phyloP scores from a whole-genome alignment of 1,139 yeast genomes.

The Diutina ranongensis region DNA sequence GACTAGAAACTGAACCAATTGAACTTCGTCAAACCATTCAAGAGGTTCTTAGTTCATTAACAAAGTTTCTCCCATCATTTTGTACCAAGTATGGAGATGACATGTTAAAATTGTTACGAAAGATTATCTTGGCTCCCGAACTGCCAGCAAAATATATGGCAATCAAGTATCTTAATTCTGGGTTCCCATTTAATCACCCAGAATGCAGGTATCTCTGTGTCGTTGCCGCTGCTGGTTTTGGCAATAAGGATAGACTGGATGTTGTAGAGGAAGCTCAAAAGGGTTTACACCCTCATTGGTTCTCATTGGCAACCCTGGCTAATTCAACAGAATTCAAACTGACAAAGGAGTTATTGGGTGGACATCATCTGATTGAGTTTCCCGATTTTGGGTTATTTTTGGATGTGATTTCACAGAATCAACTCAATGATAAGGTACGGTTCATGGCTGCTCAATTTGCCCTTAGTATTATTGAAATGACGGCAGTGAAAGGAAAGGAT shows the following conservation, averaged over 20 bases:
- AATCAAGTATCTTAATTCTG: slow-evolving; percentile 51
- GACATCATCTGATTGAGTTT: slow-evolving; percentile 17
- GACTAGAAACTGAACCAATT: slow-evolving; percentile 53
- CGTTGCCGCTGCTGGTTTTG: slow-evolving; percentile 45
- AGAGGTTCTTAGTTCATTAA: slow-evolving; percentile 54
- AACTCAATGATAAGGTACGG: background rate
- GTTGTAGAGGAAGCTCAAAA: slow-evolving; percentile 69
- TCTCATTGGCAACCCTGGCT: slow-evolving; percentile 33
- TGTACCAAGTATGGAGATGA: slow-evolving; percentile 26
- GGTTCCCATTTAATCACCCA: slow-evolving; percentile 59
- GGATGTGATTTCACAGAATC: background rate
- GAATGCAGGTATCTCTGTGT: slow-evolving; percentile 61
- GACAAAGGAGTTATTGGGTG: slow-evolving; percentile 28
- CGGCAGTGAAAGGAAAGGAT: slow-evolving; percentile 36
- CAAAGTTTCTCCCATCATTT: slow-evolving; percentile 35
- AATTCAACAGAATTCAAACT: slow-evolving; percentile 27
- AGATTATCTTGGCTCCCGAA: background rate
- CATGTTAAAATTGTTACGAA: slow-evolving; percentile 29
- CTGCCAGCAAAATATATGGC: slow-evolving; percentile 42
- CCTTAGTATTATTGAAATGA: slow-evolving; percentile 50
- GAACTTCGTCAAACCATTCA: slow-evolving; percentile 63
- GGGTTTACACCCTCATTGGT: slow-evolving; percentile 78
- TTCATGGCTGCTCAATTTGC: slow-evolving; percentile 20
- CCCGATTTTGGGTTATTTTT: slow-evolving; percentile 12
- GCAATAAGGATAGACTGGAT: slow-evolving; percentile 40